These are phyloP conservation scores for Tylopilus felleus DNA, from an alignment of 768 basidiomycete species.

Conservation along the genomic window DNA sequence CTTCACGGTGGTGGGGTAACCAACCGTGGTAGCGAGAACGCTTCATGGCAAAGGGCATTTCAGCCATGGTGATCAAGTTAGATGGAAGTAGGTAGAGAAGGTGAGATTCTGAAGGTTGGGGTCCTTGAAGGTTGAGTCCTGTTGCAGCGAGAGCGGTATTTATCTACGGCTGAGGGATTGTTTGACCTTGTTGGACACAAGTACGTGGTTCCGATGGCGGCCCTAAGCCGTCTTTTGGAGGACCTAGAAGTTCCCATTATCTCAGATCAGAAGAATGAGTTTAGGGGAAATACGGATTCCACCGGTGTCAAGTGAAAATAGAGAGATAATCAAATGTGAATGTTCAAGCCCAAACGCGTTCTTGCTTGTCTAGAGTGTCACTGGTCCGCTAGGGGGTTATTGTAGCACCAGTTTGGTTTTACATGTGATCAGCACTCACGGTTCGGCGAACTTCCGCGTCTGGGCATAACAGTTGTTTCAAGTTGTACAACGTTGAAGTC, in stretches of 20 bases:
- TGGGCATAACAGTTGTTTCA: too few relatives aligned
- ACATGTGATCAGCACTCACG: background rate
- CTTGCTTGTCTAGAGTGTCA: background rate
- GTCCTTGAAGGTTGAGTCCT: background rate
- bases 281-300: too few relatives aligned
- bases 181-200: background rate
- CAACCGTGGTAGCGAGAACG: slow-evolving; percentile 4
- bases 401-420: too few relatives aligned
- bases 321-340: background rate
- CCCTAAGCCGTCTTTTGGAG: background rate
- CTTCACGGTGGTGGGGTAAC: background rate
- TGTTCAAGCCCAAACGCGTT: background rate
- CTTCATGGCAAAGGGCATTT: background rate
- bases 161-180: background rate
- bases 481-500: background rate
- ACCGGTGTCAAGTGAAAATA: too few relatives aligned
- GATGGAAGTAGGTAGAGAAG: background rate
- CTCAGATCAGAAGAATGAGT: too few relatives aligned
- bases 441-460: too few relatives aligned
- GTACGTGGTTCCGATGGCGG: background rate
- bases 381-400: background rate
- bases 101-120: background rate
- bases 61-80: background rate
- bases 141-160: background rate
- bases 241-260: background rate